A percentile compares a stretch with the other conserved stretches of the same genome.
phyloP scores from a whole-genome alignment of 805 yeast species.

The Candida arabinofermentans region DNA sequence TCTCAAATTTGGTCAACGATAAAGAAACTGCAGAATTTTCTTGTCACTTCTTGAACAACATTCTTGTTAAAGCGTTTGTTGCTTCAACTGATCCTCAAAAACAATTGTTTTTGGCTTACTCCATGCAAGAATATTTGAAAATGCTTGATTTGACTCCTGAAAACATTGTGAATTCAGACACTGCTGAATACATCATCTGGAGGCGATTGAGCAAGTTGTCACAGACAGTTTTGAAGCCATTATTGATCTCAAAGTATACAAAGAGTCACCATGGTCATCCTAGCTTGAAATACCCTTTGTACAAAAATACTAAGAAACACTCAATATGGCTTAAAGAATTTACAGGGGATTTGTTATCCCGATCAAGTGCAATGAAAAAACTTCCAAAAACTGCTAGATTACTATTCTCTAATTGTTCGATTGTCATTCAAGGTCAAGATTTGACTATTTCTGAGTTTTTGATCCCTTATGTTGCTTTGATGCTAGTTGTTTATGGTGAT shows the following conservation, averaged over 20 bases:
- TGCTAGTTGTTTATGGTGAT: constrained; percentile 43
- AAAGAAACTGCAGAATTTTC: constrained; percentile 65
- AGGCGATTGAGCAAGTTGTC: constrained; percentile 58
- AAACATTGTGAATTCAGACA: constrained; percentile 20
- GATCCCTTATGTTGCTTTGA: constrained; percentile 71
- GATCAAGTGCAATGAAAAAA: constrained; percentile 26
- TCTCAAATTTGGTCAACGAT: constrained; percentile 59
- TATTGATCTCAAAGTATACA: constrained; percentile 69
- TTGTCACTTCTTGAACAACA: constrained; percentile 57
- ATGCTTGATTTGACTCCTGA: constrained; percentile 42
- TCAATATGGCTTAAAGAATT: constrained; percentile 70
- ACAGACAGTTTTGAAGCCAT: constrained; percentile 69
- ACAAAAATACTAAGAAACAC: constrained; percentile 48
- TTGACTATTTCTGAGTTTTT: constrained; percentile 63
- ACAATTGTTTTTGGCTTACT: constrained; percentile 79
- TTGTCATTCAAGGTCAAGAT: constrained; percentile 66
- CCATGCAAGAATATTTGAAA: constrained; percentile 82
- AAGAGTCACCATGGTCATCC: constrained; percentile 45
- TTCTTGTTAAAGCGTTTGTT: constrained; percentile 81
- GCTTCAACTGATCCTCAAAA: constrained; percentile 83
- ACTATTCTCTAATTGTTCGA: constrained; percentile 62
- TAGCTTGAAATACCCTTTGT: constrained; percentile 60
- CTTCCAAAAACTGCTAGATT: constrained; percentile 30
- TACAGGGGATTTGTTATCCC: constrained; percentile 60
- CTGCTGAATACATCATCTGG: constrained; percentile 47